Evolutionary conservation across 2,329 filamentous ascomycete species (phyloP).

Genomic region (Albifimbria verrucaria): DNA sequence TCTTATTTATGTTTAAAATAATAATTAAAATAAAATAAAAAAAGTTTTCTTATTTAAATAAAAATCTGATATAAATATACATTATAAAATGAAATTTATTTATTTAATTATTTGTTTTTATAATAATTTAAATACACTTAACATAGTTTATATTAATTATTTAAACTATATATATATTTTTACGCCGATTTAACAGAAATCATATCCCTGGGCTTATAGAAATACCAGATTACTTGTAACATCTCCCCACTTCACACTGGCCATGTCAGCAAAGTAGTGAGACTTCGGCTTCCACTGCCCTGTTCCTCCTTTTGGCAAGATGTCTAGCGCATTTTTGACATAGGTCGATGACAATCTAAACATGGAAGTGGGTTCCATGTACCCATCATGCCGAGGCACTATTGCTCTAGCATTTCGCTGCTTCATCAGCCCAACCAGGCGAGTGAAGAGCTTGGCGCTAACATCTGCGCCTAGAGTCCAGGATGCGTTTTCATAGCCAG

Average conservation of each 20-base stretch:
- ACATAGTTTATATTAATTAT: no score
- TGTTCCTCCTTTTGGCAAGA: conserved; percentile 44
- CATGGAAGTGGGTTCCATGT: conserved; percentile 34
- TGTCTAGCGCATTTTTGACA: conserved; percentile 34
- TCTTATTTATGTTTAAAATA: no score
- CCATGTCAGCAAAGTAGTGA: conserved; percentile 25
- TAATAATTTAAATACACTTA: no score
- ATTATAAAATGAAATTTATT: no score
- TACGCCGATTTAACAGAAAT: no score
- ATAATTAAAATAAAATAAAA: no score
- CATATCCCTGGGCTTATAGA: conserved; percentile 19
- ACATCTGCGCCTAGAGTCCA: conserved; percentile 63
- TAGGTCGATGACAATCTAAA: conserved; percentile 50
- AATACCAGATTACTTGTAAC: conserved; percentile 19
- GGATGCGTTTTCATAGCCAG: conserved; percentile 58
- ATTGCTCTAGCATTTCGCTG: conserved; percentile 37
- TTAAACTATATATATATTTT: no score
- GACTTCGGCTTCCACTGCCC: conserved; percentile 28
- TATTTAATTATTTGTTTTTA: no score
- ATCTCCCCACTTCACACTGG: conserved; percentile 25
- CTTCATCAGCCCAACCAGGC: conserved; percentile 49
- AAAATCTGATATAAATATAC: no score
- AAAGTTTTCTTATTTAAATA: no score
- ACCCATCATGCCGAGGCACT: conserved; percentile 36
- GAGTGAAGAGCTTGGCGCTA: conserved; percentile 43